A percentile compares a stretch with the other conserved stretches of the same genome.
These are phyloP conservation scores for Ulmus americana DNA, from an alignment of 331 rosid species.

Conservation along the genomic window DNA sequence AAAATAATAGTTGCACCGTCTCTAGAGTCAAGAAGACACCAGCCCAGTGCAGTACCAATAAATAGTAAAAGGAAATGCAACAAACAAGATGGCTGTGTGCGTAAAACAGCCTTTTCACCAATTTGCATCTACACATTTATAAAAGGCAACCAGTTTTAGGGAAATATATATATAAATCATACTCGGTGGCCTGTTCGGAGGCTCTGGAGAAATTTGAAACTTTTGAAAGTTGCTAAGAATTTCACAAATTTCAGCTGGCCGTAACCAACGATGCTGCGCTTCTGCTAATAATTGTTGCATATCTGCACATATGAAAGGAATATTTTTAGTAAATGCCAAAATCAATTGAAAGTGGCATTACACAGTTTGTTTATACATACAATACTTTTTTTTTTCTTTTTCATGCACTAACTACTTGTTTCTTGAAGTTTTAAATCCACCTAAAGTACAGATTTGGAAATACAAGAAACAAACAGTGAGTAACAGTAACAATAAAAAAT, in stretches of 20 bases:
- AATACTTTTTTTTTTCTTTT: no score
- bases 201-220: slow-evolving; percentile 69
- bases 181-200: slow-evolving; percentile 81
- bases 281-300: slow-evolving; percentile 58
- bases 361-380: no score
- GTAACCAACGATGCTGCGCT: slow-evolving; percentile 85
- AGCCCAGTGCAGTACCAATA: neutral
- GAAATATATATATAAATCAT: slow-evolving; percentile 22
- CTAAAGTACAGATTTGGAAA: neutral
- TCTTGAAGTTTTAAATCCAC: neutral
- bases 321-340: slow-evolving; percentile 11
- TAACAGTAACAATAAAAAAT: neutral
- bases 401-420: no score
- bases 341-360: neutral
- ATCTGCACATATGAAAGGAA: slow-evolving; percentile 46
- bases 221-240: slow-evolving; percentile 64
- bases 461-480: neutral
- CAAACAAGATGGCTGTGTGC: neutral
- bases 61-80: neutral
- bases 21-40: neutral
- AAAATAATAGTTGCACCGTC: no score
- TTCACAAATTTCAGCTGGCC: slow-evolving; percentile 96
- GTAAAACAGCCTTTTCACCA: neutral
- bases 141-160: no score
- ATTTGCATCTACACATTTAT: neutral